Conservation (phyloP, 768 basidiomycete genomes). For the Roridomyces roridus region DNA sequence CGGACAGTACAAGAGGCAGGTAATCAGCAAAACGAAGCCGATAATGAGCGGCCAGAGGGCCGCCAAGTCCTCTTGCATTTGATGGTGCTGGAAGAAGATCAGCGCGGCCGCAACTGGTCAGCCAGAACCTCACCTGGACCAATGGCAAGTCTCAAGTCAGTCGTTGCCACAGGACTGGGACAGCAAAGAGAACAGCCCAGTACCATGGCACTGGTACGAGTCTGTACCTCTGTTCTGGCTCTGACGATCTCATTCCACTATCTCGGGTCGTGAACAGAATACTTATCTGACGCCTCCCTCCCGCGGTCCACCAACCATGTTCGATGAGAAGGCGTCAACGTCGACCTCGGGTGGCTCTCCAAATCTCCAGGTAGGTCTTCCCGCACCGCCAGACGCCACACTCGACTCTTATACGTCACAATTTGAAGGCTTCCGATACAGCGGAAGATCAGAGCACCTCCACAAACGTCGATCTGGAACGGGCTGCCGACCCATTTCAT, state of each 20-base stretch:
- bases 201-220: neutral
- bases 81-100: too few species aligned
- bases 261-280: slow-evolving; percentile 7
- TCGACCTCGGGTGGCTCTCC: slow-evolving; percentile 33
- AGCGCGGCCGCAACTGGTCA: too few species aligned
- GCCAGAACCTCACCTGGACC: too few species aligned
- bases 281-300: slow-evolving; percentile 28
- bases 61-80: slow-evolving; percentile 32
- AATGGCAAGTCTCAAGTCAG: too few species aligned
- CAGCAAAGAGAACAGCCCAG: too few species aligned
- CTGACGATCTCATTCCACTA: slow-evolving; percentile 16
- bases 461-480: slow-evolving; percentile 46
- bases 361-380: slow-evolving; percentile 31
- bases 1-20: slow-evolving; percentile 23
- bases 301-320: slow-evolving; percentile 38
- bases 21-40: slow-evolving; percentile 55
- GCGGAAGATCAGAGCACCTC: slow-evolving; percentile 49
- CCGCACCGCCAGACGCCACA: slow-evolving; percentile 13
- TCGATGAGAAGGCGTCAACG: slow-evolving; percentile 38
- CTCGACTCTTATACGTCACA: slow-evolving; percentile 21
- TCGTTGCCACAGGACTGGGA: slow-evolving; percentile 3
- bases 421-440: slow-evolving; percentile 59
- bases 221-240: slow-evolving; percentile 10
- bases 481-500: slow-evolving; percentile 64
- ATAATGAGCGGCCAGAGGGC: slow-evolving; percentile 49